Evolutionary conservation across 2,329 filamentous ascomycete genomes (phyloP).

Genomic region (Chrysoporthe puriensis): DNA sequence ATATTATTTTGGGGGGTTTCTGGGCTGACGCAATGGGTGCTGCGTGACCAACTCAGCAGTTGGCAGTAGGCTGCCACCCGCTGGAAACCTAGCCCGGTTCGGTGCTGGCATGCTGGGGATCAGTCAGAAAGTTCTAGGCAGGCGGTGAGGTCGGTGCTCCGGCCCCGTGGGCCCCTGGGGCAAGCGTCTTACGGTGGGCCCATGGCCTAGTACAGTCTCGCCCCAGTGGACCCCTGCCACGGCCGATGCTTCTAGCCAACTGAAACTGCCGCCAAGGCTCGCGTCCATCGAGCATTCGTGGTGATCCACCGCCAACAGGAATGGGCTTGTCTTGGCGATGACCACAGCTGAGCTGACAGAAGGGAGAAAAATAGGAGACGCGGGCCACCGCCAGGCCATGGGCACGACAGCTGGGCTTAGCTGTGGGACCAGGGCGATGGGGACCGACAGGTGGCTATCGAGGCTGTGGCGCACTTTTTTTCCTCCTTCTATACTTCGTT

Average conservation of each 20-base stretch:
- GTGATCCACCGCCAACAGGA: constrained; percentile 3
- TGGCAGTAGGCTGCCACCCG: not conserved
- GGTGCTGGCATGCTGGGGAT: not conserved
- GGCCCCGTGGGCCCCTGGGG: not conserved
- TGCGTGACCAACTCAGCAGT: not conserved
- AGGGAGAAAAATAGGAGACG: constrained; percentile 17
- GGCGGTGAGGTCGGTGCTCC: constrained; percentile 2
- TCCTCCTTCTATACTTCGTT: not conserved
- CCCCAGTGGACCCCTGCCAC: constrained; percentile 18
- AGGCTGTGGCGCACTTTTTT: not conserved
- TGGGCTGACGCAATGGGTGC: constrained; percentile 16
- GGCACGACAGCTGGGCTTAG: constrained; percentile 5
- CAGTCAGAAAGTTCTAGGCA: not conserved
- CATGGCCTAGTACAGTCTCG: not conserved
- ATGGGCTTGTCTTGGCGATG: constrained; percentile 26
- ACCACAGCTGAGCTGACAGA: constrained; percentile 12
- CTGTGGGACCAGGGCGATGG: not conserved
- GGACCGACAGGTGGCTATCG: not conserved
- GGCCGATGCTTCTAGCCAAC: constrained; percentile 22
- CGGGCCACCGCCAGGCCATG: constrained; percentile 1
- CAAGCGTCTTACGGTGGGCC: not conserved
- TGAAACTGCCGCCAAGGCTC: constrained; percentile 29
- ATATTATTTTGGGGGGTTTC: not conserved
- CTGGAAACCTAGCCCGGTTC: not conserved
- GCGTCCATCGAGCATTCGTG: constrained; percentile 6